These are phyloP conservation scores for Coniochaeta prunicola DNA, from an alignment of 2,329 filamentous ascomycete species.

Conservation along the genomic window DNA sequence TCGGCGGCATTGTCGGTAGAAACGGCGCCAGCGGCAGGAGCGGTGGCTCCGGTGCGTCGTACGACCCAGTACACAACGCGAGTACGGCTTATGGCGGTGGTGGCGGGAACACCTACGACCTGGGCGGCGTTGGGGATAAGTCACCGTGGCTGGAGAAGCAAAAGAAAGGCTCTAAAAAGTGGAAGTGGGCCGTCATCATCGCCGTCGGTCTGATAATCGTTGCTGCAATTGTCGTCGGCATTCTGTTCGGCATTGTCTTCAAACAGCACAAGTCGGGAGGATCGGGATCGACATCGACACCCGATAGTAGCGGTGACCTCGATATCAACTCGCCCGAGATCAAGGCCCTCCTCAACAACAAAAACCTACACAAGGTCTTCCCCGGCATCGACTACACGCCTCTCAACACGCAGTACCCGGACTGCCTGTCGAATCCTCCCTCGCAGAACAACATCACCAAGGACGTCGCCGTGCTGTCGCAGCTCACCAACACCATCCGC, in stretches of 20 bases:
- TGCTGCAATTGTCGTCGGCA: constrained; percentile 65
- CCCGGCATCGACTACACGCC: constrained; percentile 94
- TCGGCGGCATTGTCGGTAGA: constrained; percentile 30
- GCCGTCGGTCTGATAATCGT: constrained; percentile 58
- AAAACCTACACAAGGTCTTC: constrained; percentile 83
- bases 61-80: constrained; percentile 43
- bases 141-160: constrained; percentile 56
- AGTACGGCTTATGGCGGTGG: constrained; percentile 18
- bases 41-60: constrained; percentile 36
- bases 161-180: constrained; percentile 53
- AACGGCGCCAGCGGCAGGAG: constrained; percentile 24
- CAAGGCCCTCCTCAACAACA: constrained; percentile 72
- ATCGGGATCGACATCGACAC: constrained; percentile 41
- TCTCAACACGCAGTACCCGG: constrained; percentile 82
- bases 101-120: constrained; percentile 22
- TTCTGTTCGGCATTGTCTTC: constrained; percentile 65
- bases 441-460: constrained; percentile 93
- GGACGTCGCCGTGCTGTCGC: constrained; percentile 82
- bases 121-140: constrained; percentile 45
- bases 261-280: constrained; percentile 34
- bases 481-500: constrained; percentile 80
- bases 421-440: constrained; percentile 67
- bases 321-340: constrained; percentile 71
- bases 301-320: constrained; percentile 68
- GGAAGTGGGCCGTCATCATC: constrained; percentile 62